phyloP scores from a whole-genome alignment of 768 basidiomycete species.

The Gyrodon lividus region DNA sequence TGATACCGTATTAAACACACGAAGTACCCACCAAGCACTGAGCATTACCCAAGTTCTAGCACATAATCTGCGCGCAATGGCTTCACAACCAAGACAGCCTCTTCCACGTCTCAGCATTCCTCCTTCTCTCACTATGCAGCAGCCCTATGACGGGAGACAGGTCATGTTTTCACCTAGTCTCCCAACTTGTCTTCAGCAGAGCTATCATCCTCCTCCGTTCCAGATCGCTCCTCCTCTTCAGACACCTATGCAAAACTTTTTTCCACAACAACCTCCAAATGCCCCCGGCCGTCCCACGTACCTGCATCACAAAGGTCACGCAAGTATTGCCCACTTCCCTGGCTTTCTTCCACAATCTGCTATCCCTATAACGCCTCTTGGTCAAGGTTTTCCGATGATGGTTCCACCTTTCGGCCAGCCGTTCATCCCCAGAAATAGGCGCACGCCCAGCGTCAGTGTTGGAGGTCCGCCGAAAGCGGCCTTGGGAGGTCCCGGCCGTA shows the following conservation, averaged over 20 bases:
- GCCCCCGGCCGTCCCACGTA: slow-evolving; percentile 51
- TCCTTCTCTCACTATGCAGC: slow-evolving; percentile 53
- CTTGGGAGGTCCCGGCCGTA: slow-evolving; percentile 76
- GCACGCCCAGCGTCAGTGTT: slow-evolving; percentile 65
- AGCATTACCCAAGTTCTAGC: neutral
- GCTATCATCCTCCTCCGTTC: slow-evolving; percentile 53
- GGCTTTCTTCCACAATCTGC: slow-evolving; percentile 55
- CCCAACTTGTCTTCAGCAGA: slow-evolving; percentile 56
- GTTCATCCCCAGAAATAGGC: slow-evolving; percentile 60
- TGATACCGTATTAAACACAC: neutral
- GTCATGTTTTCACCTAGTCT: slow-evolving; percentile 64
- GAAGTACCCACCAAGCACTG: neutral
- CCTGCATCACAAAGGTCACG: slow-evolving; percentile 50
- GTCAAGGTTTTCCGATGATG: slow-evolving; percentile 55
- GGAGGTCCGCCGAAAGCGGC: slow-evolving; percentile 89
- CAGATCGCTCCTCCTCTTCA: slow-evolving; percentile 52
- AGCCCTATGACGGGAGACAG: slow-evolving; percentile 47
- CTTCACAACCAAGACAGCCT: slow-evolving; percentile 46
- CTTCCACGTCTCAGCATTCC: slow-evolving; percentile 60
- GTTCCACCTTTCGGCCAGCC: slow-evolving; percentile 45
- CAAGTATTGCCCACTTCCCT: slow-evolving; percentile 65
- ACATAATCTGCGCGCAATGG: slow-evolving; percentile 21
- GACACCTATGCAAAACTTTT: slow-evolving; percentile 75
- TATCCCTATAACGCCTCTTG: slow-evolving; percentile 61
- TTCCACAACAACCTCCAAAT: slow-evolving; percentile 47